Conservation (phyloP, 78 protist genomes). For the Acrasis kona region DNA sequence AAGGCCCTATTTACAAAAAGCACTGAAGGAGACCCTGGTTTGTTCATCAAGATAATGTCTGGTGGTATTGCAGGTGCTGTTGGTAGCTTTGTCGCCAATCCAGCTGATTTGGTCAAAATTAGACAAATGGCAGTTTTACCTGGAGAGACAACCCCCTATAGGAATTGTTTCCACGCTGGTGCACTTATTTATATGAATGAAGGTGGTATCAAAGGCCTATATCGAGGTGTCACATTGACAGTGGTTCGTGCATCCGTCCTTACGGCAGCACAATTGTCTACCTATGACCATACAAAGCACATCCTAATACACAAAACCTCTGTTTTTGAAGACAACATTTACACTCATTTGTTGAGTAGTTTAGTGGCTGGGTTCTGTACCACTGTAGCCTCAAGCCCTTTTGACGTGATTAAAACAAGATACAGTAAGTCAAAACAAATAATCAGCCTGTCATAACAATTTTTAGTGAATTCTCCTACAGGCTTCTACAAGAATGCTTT, state of each 20-base stretch:
- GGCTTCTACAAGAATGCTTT: neutral
- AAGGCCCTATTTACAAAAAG: neutral
- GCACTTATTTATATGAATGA: neutral
- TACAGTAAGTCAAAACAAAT: conserved; percentile 10
- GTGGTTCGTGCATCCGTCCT: conserved; percentile 14
- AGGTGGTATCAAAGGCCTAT: conserved; percentile 20
- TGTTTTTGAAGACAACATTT: neutral
- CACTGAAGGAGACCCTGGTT: neutral
- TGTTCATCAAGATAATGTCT: neutral
- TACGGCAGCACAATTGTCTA: conserved; percentile 13
- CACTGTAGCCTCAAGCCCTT: conserved; percentile 7
- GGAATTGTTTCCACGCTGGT: neutral
- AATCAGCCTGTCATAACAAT: too few species aligned
- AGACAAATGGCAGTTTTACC: conserved; percentile 18
- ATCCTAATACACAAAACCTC: neutral
- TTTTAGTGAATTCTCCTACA: too few species aligned
- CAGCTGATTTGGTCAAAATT: conserved; percentile 27
- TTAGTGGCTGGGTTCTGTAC: neutral
- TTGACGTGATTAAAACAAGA: conserved; percentile 44
- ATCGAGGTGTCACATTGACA: conserved; percentile 13
- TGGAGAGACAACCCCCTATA: conserved; percentile 3
- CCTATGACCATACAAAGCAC: conserved; percentile 34
- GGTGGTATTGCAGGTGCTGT: conserved; percentile 17
- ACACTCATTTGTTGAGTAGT: neutral
- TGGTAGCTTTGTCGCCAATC: conserved; percentile 13